Evolutionary conservation across 345 rosid species (phyloP), one percentile per base, ranked within the genome.

Genomic region (Cardiospermum halicacabum): DNA sequence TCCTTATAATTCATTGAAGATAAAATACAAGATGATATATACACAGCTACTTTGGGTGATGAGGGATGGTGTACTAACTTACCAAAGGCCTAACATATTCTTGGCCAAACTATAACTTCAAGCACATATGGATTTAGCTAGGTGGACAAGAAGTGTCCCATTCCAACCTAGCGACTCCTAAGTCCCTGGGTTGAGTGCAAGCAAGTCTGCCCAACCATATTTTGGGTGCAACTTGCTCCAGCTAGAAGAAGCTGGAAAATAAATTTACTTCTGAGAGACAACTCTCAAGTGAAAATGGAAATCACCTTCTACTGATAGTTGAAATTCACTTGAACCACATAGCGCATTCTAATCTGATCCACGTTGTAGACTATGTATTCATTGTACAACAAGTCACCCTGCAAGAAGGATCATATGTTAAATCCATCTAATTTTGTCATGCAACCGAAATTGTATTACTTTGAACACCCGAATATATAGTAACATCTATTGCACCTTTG

Each of bases 311-410:
- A 37, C 30, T 39, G 42, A 74, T 64, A 86, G 15, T 82, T 83
- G 80, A 86, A 89, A 73, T 85, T 82, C 76, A 86, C 96, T 80
- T 85, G 89, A 60, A 91, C 77, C 59, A 86, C 74, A 34, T 89
- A 85, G 12, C 87, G 84, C 94, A 89, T 85, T 81, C 82, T 78
- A 56, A 92, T 89, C 75, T 87, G 96, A 67, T 81, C 89, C 60
- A 85, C 91, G 66, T 82, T 82, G 89, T 89, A 89, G 30, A 92
- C 96, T 30, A 87, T 82, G 78, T 85, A 92, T 67, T 92, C 95
- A 19, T 92, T 89, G 82, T 85, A 89, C 74, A 72, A 21, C 39
- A 91, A 82, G 63, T 67, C 31, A 37, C 89, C 93, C 94, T 89
- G 88, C 82, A 78, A 71, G 21, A 64, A 67, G 57, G 0, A 34